A percentile compares a stretch with the other conserved stretches of the same genome.
Evolutionary conservation across 2,329 filamentous ascomycete genomes (phyloP).

Genomic region (Fusarium zealandicum): DNA sequence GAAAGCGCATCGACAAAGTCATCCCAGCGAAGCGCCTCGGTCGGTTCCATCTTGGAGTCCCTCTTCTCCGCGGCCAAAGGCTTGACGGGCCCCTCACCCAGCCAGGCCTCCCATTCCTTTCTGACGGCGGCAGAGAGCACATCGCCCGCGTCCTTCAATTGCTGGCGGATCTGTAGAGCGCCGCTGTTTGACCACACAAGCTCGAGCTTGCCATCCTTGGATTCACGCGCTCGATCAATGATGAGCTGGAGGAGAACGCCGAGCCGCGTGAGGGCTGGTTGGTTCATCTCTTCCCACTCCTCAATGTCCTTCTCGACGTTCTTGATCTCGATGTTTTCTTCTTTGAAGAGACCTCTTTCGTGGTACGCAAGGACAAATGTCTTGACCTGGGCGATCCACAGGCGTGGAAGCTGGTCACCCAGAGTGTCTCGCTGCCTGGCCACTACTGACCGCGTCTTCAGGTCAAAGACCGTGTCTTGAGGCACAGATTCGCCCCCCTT

Average conservation of each 20-base stretch:
- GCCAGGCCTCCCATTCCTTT: slow-evolving; percentile 39
- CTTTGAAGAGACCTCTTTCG: slow-evolving; percentile 43
- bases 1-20: slow-evolving; percentile 13
- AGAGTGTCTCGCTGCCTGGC: slow-evolving; percentile 37
- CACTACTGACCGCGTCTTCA: slow-evolving; percentile 52
- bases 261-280: slow-evolving; percentile 42
- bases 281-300: slow-evolving; percentile 48
- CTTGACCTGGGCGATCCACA: slow-evolving; percentile 52
- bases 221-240: slow-evolving; percentile 12
- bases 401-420: slow-evolving; percentile 49
- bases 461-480: slow-evolving; percentile 50
- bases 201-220: slow-evolving; percentile 34
- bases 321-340: slow-evolving; percentile 44
- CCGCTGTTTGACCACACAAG: slow-evolving; percentile 25
- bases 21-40: slow-evolving; percentile 7
- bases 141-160: slow-evolving; percentile 32
- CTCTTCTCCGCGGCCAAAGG: background rate
- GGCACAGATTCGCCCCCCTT: slow-evolving; percentile 40
- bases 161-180: slow-evolving; percentile 38
- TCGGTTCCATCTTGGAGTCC: background rate
- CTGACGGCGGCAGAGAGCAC: slow-evolving; percentile 34
- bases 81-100: slow-evolving; percentile 5
- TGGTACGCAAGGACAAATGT: slow-evolving; percentile 54
- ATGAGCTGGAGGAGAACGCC: slow-evolving; percentile 34
- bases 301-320: slow-evolving; percentile 43